Evolutionary conservation across 2,329 filamentous ascomycete genomes (phyloP), one percentile per base, ranked within the genome.

Genomic region (Xylaria multiplex): DNA sequence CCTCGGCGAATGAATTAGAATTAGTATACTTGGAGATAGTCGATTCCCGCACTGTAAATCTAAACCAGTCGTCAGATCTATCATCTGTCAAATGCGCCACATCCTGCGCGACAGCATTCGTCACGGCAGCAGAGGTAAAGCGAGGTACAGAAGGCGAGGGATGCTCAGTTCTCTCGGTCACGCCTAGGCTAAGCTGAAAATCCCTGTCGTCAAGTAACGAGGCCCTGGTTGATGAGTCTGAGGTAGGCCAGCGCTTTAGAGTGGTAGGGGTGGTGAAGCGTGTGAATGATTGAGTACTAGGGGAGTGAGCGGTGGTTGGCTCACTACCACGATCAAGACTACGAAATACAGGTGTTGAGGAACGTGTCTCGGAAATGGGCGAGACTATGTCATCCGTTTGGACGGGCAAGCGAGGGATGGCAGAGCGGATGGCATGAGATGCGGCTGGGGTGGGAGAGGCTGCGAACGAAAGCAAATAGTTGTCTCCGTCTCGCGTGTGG

Each of bases 151-250:
- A 50, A 11, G 57, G 65, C 45, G 62, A 19, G 24, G 57, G 50
- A 8, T 30, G 53, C 14, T 66, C 64, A 62, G 56, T 19, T 54
- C 43, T 57, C n/a, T 54, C 54, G 16, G 52, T 50, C 16, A 54
- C 55, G 64, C 63, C 57, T 27, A 59, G 69, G 63, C 67, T 74
- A 35, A 72, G 73, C 22, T 79, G 75, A 54, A 75, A 78, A 32
- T 70, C 74, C 19, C 75, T 74, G 69, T 81, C 78, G 68, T 82
- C 78, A 50, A 77, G 72, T 48, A 81, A 74, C n/a, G 77, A 77
- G 50, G 77, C 74, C 8, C 74, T 74, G 55, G 75, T 75, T 48
- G 72, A 76, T 6, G 77, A 75, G 69, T 80, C 74, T 75, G 76
- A 77, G 49, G 75, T 75, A 14, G 77, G 77, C 61, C 76, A 78